Evolutionary conservation across 768 basidiomycete species (phyloP), one percentile per base, ranked within the genome.

Genomic region (Trametes cubensis): DNA sequence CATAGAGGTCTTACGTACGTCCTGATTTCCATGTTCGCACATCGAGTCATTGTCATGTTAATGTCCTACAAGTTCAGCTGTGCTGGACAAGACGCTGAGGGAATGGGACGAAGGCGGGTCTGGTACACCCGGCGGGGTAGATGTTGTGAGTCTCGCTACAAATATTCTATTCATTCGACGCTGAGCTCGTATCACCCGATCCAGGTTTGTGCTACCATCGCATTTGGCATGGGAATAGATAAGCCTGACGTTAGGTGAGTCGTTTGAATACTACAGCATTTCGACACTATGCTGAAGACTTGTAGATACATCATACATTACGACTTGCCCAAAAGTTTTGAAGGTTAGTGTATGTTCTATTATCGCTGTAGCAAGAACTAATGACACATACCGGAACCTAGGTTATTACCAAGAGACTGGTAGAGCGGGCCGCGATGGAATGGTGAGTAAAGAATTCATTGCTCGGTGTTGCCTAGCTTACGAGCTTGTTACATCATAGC

Each of bases 381-480:
- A 2, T 26, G 21, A 23, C 14, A 6, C 1, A 21, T 11, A 10
- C 60, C 48, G 14, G 34, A 10, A 42, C 18, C 13, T 49, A 91
- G 92, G 90, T 0, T 94, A 87, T 71, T 94, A 94, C 71, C 92
- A 94, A 72, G 92, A 94, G 73, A 93, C 91, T 64, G 90, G 89
- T 86, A 81, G 92, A 52, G 92, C 89, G 58, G 92, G 92, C 26
- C 82, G 92, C 55, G 90, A 94, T 69, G 89, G 89, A 34, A 70
- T 75, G 62, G 91, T 90, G 66, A 67, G 84, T 20, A 21, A 45
- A 30, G 47, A 0, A 21, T 30, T 18, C 25, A 2, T 14, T 23
- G 10, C 30, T 46, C 18, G 23, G 13, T 14, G 4, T 5, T 0
- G 15, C 7, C 15, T 49, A 18, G 21, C 48, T 49, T 14, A 14